These are phyloP conservation scores for Jamesozyma lodderae DNA, from an alignment of 805 yeast genomes.

Conservation along the genomic window DNA sequence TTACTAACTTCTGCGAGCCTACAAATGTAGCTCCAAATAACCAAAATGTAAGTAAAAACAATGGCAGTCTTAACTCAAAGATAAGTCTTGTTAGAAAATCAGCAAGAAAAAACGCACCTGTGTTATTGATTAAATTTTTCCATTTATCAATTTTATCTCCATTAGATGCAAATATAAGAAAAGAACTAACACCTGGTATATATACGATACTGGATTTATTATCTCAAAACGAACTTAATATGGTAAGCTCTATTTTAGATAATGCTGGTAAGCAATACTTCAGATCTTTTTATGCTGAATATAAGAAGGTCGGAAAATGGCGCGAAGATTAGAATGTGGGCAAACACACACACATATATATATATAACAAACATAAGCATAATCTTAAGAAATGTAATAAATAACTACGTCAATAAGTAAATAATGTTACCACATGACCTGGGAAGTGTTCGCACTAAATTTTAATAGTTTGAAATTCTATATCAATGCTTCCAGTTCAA, in stretches of 20 bases:
- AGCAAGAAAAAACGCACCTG: conserved; percentile 55
- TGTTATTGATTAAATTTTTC: conserved; percentile 51
- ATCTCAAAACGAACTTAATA: conserved; percentile 54
- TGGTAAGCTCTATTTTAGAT: conserved; percentile 59
- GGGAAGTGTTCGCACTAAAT: too few species aligned
- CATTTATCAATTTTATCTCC: conserved; percentile 42
- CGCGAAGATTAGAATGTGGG: conserved; percentile 36
- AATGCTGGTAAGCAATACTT: conserved; percentile 58
- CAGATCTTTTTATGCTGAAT: conserved; percentile 60
- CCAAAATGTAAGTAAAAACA: conserved; percentile 22
- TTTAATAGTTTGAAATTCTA: too few species aligned
- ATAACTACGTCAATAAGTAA: background rate
- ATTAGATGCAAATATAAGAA: conserved; percentile 39
- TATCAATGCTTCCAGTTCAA: too few species aligned
- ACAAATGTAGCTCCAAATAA: conserved; percentile 21
- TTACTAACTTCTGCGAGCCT: conserved; percentile 71
- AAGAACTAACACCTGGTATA: conserved; percentile 45
- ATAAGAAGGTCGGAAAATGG: conserved; percentile 78
- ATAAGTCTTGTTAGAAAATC: conserved; percentile 47
- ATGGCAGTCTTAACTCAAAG: conserved; percentile 42
- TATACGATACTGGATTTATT: conserved; percentile 60
- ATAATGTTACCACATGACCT: too few species aligned
- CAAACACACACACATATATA: background rate
- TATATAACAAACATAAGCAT: background rate
- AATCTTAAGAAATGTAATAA: background rate